Evolutionary conservation across 495 filamentous ascomycete genomes (phyloP), one percentile per base, ranked within the genome.

Genomic region (Sporormia fimetaria): DNA sequence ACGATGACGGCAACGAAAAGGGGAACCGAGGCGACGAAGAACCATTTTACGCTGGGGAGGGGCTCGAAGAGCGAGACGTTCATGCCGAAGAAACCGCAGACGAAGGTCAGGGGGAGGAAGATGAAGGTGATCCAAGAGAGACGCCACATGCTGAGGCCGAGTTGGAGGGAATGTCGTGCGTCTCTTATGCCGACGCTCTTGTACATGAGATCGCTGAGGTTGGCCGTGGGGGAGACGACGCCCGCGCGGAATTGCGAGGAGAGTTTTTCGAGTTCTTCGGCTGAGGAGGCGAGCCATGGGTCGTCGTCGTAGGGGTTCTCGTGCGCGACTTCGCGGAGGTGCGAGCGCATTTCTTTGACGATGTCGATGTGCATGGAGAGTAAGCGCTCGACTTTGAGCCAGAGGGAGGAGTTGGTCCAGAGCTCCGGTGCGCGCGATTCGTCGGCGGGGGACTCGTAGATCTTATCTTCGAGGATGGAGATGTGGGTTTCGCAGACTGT

Each of bases 401-500:
- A 74, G 24, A 60, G 45, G 15, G 55, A 64, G 3, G 60, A 62
- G 49, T 71, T 73, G 17, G 52, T 59, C 71, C 71, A 75, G 4
- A 75, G 54, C 44, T 74, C 69, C 1, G 70, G 69, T 2, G 71
- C 71, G 9, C 70, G 59, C 18, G 57, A 61, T 43, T 74, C 71
- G 40, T 75, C 71, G 7, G 68, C 70, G 4, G 71, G 71, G 16
- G 64, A 58, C 28, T 73, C 71, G 36, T 72, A 74, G 31, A 75
- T 71, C 36, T 70, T 69, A 50, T 75, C 71, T 57, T 74, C 70
- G 0, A 71, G 59, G 15, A 70, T 70, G 29, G 44, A 54, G 21
- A 69, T 62, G 44, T 71, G 68, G 24, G 66, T 65, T 44, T 57
- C 60, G 7, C 49, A 57, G 14, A 57, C 57, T 35, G 62, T 60